A percentile compares a stretch with the other conserved stretches of the same genome.
Conservation (phyloP, 805 yeast species). For the Dipodascus albidus region DNA sequence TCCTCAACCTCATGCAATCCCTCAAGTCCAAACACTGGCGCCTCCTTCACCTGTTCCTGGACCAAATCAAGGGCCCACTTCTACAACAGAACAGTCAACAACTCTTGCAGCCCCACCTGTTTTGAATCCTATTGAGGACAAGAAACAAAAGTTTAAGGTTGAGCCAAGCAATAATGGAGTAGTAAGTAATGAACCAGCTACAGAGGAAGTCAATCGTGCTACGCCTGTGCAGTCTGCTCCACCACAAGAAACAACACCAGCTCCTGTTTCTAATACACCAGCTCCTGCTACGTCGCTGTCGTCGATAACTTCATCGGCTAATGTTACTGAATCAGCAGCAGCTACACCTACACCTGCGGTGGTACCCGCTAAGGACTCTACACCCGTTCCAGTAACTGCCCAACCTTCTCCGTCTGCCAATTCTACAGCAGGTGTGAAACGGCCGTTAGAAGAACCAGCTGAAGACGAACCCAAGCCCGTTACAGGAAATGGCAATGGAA, state of each 20-base stretch:
- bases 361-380: not conserved
- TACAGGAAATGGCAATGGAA: not conserved
- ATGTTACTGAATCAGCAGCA: not conserved
- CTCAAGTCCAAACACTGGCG: not conserved
- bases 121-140: not conserved
- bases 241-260: not conserved
- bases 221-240: not conserved
- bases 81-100: not conserved
- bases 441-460: not conserved
- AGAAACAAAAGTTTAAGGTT: not conserved
- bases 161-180: not conserved
- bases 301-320: not conserved
- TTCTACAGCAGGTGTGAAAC: not conserved
- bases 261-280: not conserved
- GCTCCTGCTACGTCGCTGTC: conserved; percentile 3
- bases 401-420: not conserved
- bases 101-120: not conserved
- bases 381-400: not conserved
- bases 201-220: not conserved
- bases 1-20: not conserved
- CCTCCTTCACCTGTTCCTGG: not conserved
- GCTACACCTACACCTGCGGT: not conserved
- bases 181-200: not conserved
- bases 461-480: not conserved
- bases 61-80: not conserved